Base-by-base conservation (phyloP, 2,329 filamentous ascomycete species). In the Ophiostoma piceae region DNA sequence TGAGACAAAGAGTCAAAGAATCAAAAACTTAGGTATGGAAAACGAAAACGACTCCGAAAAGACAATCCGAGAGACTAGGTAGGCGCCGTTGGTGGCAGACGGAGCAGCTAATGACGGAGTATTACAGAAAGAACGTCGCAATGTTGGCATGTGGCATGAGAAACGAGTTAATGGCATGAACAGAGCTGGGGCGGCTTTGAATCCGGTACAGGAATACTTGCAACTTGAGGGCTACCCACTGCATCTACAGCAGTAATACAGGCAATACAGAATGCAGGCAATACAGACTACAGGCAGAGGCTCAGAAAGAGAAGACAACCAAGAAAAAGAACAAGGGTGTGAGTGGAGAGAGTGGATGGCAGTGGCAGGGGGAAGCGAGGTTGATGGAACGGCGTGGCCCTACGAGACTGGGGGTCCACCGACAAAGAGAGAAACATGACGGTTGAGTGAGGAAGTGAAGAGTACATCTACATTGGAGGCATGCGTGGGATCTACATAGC, bases 281-380 rank as follows among this genome's bases (percentile, higher is more conserved):
- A 8, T 6, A 35, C 35, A 35, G 35, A 35, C 1, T 8, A 35
- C 35, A 35, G 8, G 35, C 35, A 35, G 35, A 35, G 35, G 35
- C 35, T 35, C 16, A 51, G 16, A 22, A 19, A 57, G 4, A 57
- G 7, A 26, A 22, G 5, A 22, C 26, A 22, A 32, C 26, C 9
- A 60, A 41, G 39, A 41, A 29, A 11, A 16, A 3, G 57, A 19
- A 32, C 8, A 62, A 37, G 32, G 14, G 68, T 67, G 68, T 69
- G 64, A 47, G 68, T 67, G 65, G 68, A 26, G 37, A 35, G 39
- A 9, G 68, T 37, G 69, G 35, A 19, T 65, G 65, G 11, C 39
- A 65, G 47, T 41, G 32, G 41, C 69, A 70, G 57, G 69, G 69
- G 66, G 19, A 70, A 70, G 66, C 66, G 69, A 70, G 54, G 37